Base-by-base conservation (phyloP, 352 stramenopile genomes). In the Pythium guiyangense region DNA sequence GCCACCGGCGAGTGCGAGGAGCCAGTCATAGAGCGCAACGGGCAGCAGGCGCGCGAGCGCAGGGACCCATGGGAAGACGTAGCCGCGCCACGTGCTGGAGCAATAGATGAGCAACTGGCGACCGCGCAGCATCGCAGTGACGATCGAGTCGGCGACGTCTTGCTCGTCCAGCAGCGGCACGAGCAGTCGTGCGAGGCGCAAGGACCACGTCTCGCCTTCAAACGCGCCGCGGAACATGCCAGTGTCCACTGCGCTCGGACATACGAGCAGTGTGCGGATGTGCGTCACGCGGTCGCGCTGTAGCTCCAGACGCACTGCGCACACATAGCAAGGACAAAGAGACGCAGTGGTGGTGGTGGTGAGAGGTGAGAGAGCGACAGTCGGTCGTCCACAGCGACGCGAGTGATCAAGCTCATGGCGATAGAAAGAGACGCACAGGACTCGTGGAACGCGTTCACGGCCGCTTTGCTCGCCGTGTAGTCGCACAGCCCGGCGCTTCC, bases 391-490 rank as follows among this genome's bases (percentile, higher is more conserved):
- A 14, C 3, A 10, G 12, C 31, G 31, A 12, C 8, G 12, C 10
- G 31, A 34, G 29, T 34, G 29, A 34, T 34, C 5, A 9, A 37
- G 31, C 31, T 14, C 40, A 17, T 35, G 29, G 6, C 49, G 34
- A 42, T 29, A 69, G 17, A 53, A 14, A 12, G 27, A 46, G 14
- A 37, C 54, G 34, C 48, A 87, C 77, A 51, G 8, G 73, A 74
- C 62, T 92, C 80, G 62, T 90, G 80, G 60, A 92, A 94, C 3
- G 74, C 79, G 40, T 75, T 84, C 22, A 84, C 64, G 2, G 84
- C 84, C 26, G 77, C 84, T 60, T 94, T 94, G 64, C 72, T 89
- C 8, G 77, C 77, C 46, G 79, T 90, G 57, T 94, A 94, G 69
- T 94, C 84, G 0, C 63, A 67, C 35, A 94, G 64, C 43, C 73